Conservation (phyloP, 1,284 basidiomycete species). For the Anthracocystis setariae region DNA sequence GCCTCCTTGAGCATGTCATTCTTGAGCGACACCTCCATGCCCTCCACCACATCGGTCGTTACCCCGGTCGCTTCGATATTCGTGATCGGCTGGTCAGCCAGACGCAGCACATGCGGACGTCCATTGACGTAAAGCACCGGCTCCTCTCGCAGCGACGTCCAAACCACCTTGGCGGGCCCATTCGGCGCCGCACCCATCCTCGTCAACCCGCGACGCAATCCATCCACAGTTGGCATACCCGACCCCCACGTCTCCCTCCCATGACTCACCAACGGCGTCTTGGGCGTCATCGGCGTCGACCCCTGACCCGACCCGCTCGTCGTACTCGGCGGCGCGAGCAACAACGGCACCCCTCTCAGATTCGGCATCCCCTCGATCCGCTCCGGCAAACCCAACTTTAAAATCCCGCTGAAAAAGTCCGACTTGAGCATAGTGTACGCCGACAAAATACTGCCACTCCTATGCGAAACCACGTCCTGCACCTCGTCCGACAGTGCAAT, state of each 20-base stretch:
- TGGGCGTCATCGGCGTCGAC: conserved; percentile 38
- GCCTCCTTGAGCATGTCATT: conserved; percentile 87
- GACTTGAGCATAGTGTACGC: conserved; percentile 95
- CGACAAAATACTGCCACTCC: conserved; percentile 86
- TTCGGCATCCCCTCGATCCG: conserved; percentile 66
- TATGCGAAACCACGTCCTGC: conserved; percentile 75
- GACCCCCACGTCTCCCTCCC: conserved; percentile 63
- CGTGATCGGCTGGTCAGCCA: conserved; percentile 74
- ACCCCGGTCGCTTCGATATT: conserved; percentile 80
- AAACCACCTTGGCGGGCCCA: conserved; percentile 55
- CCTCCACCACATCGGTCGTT: conserved; percentile 88
- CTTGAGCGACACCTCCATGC: conserved; percentile 91
- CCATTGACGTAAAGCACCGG: conserved; percentile 73
- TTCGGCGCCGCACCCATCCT: conserved; percentile 60
- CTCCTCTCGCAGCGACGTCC: conserved; percentile 66
- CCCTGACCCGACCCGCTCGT: conserved; percentile 11
- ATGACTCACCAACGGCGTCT: conserved; percentile 31
- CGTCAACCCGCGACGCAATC: conserved; percentile 59
- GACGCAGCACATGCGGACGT: conserved; percentile 82
- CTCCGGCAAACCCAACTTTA: conserved; percentile 58
- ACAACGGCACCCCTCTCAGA: conserved; percentile 58
- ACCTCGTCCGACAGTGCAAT: conserved; percentile 74
- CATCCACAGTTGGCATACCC: conserved; percentile 67
- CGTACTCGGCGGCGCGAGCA: conserved; percentile 36
- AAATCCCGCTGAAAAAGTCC: conserved; percentile 80